These are phyloP conservation scores for Ogataea thermomethanolica DNA, from an alignment of 805 yeast species.

Conservation along the genomic window DNA sequence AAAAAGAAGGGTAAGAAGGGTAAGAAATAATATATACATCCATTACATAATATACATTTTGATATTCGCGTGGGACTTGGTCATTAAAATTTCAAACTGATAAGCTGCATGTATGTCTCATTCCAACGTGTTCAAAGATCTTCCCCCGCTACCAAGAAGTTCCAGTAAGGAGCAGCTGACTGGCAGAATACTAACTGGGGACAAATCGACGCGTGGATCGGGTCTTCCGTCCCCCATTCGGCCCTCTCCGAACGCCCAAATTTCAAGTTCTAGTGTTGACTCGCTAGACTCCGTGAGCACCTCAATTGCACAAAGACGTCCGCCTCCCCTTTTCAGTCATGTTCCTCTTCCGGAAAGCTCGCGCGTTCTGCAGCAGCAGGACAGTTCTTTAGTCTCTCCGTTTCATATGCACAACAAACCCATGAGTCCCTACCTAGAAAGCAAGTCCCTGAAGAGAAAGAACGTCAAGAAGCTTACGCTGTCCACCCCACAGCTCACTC, in stretches of 20 bases:
- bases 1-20: slow-evolving; percentile 12
- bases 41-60: slow-evolving; percentile 5
- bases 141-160: slow-evolving; percentile 17
- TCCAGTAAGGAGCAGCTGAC: background rate
- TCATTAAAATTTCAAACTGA: slow-evolving; percentile 6
- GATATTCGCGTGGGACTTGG: slow-evolving; percentile 8
- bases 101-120: slow-evolving; percentile 5
- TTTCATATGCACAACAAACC: slow-evolving; percentile 11
- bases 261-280: slow-evolving; percentile 8
- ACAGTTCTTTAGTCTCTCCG: slow-evolving; percentile 7
- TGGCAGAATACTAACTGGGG: background rate
- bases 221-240: slow-evolving; percentile 4
- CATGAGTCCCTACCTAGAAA: slow-evolving; percentile 20
- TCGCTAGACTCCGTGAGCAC: slow-evolving; percentile 1
- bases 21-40: slow-evolving; percentile 2
- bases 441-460: slow-evolving; percentile 49
- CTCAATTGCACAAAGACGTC: background rate
- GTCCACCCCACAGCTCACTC: slow-evolving; percentile 6
- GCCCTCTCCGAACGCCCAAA: slow-evolving; percentile 3
- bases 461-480: slow-evolving; percentile 58
- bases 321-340: slow-evolving; percentile 14
- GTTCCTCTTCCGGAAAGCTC: background rate
- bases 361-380: slow-evolving; percentile 8
- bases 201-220: background rate
- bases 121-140: slow-evolving; percentile 15